Conservation (phyloP, 345 rosid species). For the Eucalyptus sp. region DNA sequence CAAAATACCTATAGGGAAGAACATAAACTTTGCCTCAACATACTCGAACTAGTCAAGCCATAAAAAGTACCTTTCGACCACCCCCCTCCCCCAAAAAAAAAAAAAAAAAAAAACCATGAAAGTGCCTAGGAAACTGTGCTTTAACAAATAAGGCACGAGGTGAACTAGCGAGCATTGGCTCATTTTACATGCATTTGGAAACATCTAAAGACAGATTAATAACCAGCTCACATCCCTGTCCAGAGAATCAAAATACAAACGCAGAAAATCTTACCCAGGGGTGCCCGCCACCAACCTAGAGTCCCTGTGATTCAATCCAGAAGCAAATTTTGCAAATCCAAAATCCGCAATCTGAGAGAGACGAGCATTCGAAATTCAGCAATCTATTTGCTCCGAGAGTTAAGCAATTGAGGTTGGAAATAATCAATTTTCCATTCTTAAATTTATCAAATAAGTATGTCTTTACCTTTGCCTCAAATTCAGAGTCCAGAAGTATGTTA, state of each 20-base stretch:
- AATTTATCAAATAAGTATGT: rapidly evolving
- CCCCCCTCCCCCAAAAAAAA: too few species aligned
- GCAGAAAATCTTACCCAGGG: slow-evolving; percentile 45
- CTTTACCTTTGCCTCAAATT: slow-evolving; percentile 75
- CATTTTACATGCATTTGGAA: rapidly evolving
- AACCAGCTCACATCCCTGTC: neutral
- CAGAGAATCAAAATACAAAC: neutral
- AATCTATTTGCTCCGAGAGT: rapidly evolving
- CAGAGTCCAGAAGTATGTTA: slow-evolving; percentile 69
- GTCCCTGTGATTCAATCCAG: slow-evolving; percentile 62
- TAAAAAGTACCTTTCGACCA: too few species aligned
- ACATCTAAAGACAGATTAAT: neutral
- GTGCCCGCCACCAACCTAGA: slow-evolving; percentile 88
- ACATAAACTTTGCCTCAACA: rapidly evolving
- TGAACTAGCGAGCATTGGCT: too few species aligned
- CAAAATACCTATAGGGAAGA: slow-evolving; percentile 42
- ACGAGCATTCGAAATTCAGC: neutral
- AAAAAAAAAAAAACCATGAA: rapidly evolving
- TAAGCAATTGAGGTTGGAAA: rapidly evolving
- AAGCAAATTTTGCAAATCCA: slow-evolving; percentile 63
- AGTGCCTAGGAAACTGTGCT: rapidly evolving
- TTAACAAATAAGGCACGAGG: too few species aligned
- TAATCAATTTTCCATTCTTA: neutral
- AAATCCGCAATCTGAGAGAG: slow-evolving; percentile 77
- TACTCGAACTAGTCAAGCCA: neutral